Conservation (phyloP, 352 stramenopile genomes). For the Pythium oligandrum region DNA sequence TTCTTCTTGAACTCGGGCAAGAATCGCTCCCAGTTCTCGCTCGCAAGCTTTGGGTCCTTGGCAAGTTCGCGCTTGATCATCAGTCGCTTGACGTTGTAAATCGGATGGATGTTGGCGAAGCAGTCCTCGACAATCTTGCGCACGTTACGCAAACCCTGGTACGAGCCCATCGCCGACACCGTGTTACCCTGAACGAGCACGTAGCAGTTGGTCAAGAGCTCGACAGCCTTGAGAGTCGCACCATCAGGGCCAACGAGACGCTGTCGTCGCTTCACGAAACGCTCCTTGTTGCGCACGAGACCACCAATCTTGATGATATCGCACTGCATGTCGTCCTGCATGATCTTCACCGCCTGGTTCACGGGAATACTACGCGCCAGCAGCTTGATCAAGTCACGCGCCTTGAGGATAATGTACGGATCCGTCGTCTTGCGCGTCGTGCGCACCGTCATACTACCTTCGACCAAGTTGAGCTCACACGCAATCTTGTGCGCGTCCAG, state of each 20-base stretch:
- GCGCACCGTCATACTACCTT: conserved; percentile 90
- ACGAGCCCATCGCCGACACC: conserved; percentile 87
- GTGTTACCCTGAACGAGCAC: conserved; percentile 99
- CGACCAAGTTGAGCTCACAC: conserved; percentile 98
- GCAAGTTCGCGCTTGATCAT: conserved; percentile 99
- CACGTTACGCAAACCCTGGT: conserved; percentile 92
- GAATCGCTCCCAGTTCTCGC: conserved; percentile 99
- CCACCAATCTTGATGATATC: conserved; percentile 99
- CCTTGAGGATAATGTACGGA: conserved; percentile 99
- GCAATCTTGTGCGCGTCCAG: conserved; percentile 94
- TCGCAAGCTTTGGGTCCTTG: conserved; percentile 96
- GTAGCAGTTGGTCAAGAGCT: conserved; percentile 99
- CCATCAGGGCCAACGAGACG: conserved; percentile 97
- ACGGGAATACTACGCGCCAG: conserved; percentile 96
- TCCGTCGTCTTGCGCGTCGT: conserved; percentile 96
- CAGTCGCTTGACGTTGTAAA: conserved; percentile 99
- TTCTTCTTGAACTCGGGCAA: conserved; percentile 99
- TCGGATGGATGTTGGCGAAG: conserved; percentile 99
- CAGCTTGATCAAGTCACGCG: conserved; percentile 98
- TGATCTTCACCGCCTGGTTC: conserved; percentile 95
- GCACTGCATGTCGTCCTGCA: conserved; percentile 97
- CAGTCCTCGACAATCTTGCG: conserved; percentile 98
- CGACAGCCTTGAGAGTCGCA: conserved; percentile 96
- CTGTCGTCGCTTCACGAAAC: conserved; percentile 98
- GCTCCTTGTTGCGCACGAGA: conserved; percentile 98